Evolutionary conservation across 2,329 filamentous ascomycete species (phyloP).

Genomic region (Ceratocystis destructans): DNA sequence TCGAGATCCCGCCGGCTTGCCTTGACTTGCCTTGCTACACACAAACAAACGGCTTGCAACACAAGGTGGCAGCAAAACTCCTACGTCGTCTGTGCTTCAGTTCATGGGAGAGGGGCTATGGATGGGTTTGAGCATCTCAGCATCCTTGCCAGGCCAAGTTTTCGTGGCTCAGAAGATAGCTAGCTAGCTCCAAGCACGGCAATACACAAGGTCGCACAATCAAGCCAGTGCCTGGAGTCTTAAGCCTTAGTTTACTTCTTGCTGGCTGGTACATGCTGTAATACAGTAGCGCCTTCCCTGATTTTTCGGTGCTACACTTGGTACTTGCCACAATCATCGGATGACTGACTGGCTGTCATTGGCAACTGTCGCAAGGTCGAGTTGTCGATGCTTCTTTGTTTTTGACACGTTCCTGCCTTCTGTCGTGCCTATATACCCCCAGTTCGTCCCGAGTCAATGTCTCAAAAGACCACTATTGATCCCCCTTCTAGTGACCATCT

Average conservation of each 20-base stretch:
- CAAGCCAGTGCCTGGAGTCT: too few species aligned
- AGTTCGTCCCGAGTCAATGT: constrained; percentile 6
- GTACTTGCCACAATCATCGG: not conserved
- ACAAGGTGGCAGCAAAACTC: not conserved
- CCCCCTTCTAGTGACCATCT: not conserved
- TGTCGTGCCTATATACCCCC: not conserved
- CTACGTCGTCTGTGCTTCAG: constrained; percentile 5
- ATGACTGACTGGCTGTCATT: not conserved
- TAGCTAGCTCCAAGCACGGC: not conserved
- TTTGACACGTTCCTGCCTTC: constrained; percentile 1
- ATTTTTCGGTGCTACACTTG: not conserved
- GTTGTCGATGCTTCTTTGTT: not conserved
- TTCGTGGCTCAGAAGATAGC: not conserved
- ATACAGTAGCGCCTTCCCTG: too few species aligned
- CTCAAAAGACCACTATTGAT: not conserved
- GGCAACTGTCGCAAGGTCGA: not conserved
- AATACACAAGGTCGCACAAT: too few species aligned
- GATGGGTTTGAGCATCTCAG: not conserved
- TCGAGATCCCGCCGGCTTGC: not conserved
- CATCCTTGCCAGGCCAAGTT: not conserved
- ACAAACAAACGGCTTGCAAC: not conserved
- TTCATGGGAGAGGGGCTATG: constrained; percentile 1
- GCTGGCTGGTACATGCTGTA: too few species aligned
- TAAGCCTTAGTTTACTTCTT: too few species aligned
- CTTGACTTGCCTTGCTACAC: not conserved